These are phyloP conservation scores for Penstemon eatonii DNA, from an alignment of 257 asterid genomes.

Conservation along the genomic window DNA sequence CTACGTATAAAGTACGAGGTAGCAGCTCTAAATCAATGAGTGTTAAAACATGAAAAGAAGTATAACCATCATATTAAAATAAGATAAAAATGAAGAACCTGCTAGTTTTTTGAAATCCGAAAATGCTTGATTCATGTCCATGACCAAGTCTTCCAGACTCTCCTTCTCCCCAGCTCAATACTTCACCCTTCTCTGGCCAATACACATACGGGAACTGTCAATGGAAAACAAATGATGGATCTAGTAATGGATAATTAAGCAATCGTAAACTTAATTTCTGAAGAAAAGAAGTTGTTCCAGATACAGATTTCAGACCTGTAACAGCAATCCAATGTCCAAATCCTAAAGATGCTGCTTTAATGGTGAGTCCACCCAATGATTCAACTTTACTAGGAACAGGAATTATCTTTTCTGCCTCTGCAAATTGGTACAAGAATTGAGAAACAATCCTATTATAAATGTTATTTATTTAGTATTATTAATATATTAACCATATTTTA, in stretches of 20 bases:
- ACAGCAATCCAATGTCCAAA: conserved; percentile 92
- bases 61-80: conserved; percentile 12
- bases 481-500: no score
- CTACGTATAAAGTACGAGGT: no score
- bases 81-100: conserved; percentile 47
- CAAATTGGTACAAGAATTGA: conserved; percentile 32
- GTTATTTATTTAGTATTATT: no score
- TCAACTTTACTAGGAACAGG: conserved; percentile 68
- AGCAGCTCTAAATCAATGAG: no score
- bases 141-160: conserved; percentile 96
- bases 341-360: conserved; percentile 68
- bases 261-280: conserved; percentile 4
- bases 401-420: conserved; percentile 73
- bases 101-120: conserved; percentile 70
- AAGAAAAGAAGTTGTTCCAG: conserved; percentile 17
- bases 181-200: conserved; percentile 78
- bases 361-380: conserved; percentile 65
- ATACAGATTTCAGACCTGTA: conserved; percentile 60
- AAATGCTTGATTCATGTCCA: conserved; percentile 75
- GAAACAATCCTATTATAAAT: background rate
- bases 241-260: conserved; percentile 15
- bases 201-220: conserved; percentile 7
- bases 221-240: conserved; percentile 20
- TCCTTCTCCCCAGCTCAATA: conserved; percentile 98
- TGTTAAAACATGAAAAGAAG: background rate